Conservation (phyloP, 805 yeast genomes). For the Monosporozyma aquatica region DNA sequence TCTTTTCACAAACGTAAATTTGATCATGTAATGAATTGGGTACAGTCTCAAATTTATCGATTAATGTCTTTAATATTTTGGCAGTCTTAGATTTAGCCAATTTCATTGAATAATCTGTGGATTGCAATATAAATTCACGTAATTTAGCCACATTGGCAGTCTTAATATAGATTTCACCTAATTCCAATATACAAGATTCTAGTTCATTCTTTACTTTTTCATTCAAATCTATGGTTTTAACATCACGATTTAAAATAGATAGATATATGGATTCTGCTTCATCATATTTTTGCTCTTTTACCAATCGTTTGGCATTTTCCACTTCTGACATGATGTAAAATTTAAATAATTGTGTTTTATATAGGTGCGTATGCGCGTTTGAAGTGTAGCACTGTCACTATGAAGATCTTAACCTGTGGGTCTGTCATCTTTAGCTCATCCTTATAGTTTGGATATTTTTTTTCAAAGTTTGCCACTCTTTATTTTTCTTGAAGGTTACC, state of each 20-base stretch:
- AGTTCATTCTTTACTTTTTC: conserved; percentile 43
- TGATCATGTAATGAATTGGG: conserved; percentile 60
- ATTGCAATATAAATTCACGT: conserved; percentile 50
- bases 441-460: neutral
- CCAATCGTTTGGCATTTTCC: conserved; percentile 55
- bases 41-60: conserved; percentile 64
- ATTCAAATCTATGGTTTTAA: conserved; percentile 1
- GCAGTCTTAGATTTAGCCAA: conserved; percentile 94
- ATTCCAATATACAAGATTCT: conserved; percentile 63
- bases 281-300: conserved; percentile 37
- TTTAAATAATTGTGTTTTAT: neutral
- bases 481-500: too few species aligned
- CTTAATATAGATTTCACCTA: conserved; percentile 61
- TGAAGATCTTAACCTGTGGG: neutral
- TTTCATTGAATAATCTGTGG: conserved; percentile 61
- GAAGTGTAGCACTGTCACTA: too few species aligned
- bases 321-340: conserved; percentile 27
- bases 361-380: too few species aligned
- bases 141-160: conserved; percentile 43
- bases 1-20: conserved; percentile 61
- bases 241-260: conserved; percentile 36
- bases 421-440: neutral
- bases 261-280: conserved; percentile 55
- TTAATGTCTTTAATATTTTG: conserved; percentile 71
- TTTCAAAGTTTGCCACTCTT: too few species aligned